Evolutionary conservation across 2,329 filamentous ascomycete species (phyloP).

Genomic region (Trichoderma sp.): DNA sequence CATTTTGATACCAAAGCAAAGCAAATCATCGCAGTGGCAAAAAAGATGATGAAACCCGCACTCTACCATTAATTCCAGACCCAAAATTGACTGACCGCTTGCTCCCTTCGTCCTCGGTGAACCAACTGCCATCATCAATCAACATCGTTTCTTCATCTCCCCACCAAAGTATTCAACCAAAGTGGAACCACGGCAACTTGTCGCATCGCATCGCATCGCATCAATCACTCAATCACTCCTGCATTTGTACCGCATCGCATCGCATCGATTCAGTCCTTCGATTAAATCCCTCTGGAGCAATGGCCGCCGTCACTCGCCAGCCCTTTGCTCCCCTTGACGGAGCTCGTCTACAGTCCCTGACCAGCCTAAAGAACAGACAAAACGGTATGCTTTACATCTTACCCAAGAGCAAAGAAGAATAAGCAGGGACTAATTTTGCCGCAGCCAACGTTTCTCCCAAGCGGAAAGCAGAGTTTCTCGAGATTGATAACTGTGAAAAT

Average conservation of each 20-base stretch:
- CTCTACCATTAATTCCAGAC: neutral
- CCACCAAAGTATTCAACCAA: neutral
- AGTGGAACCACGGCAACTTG: neutral
- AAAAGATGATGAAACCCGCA: neutral
- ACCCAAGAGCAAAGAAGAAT: neutral
- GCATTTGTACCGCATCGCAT: neutral
- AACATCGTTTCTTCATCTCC: neutral
- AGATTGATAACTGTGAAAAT: slow-evolving; percentile 58
- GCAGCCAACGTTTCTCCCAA: slow-evolving; percentile 41
- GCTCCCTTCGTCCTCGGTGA: slow-evolving; percentile 9
- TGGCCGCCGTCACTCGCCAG: slow-evolving; percentile 62
- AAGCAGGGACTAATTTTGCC: neutral
- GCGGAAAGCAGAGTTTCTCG: slow-evolving; percentile 56
- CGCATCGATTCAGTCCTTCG: neutral
- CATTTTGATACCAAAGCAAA: neutral
- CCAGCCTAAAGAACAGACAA: slow-evolving; percentile 75
- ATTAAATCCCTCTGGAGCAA: slow-evolving; percentile 29
- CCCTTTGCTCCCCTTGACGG: slow-evolving; percentile 73
- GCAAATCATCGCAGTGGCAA: neutral
- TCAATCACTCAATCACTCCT: neutral
- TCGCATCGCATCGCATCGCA: neutral
- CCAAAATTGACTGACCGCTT: slow-evolving; percentile 14
- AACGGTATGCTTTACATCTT: slow-evolving; percentile 54
- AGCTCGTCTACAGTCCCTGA: slow-evolving; percentile 67
- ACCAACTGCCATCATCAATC: neutral